Base-by-base conservation (phyloP, 192 early-diverging fungal genomes). In the Pilaira anomala region DNA sequence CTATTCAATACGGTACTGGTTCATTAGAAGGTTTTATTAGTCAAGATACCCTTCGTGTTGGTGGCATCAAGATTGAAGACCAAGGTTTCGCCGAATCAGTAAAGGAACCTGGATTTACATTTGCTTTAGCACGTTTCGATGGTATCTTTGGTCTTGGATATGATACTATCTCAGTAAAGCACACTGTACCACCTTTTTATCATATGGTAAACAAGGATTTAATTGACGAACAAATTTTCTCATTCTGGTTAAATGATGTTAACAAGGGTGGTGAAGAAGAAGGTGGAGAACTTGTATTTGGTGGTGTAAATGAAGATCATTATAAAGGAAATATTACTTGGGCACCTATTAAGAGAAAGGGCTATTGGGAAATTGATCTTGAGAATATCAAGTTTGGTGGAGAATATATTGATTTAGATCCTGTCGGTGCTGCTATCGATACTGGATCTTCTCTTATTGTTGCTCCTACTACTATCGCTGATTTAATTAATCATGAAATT, bases 291-390 rank as follows among this genome's bases (percentile, higher is more conserved):
- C 84, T 99, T 72, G 81, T 88, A 21, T 88, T 99, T 71, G 97
- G 97, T 48, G 96, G 88, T 44, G 68, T 90, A 44, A 87, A 98
- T 73, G 33, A 85, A 45, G 81, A 80, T 26, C 92, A 88, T 68
- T 96, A 85, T 73, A 76, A 58, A 9, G 88, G 88, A 41, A 76
- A 87, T 7, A 76, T 90, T 52, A 71, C 83, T 44, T 99, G 89
- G 88, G 85, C 92, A 46, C 84, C 91, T 18, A 87, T 99, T 56
- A 82, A 83, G 44, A 87, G 94, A 67, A 93, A 94, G 80, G 95
- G 85, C 1, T 99, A 99, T 82, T 99, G 97, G 97, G 97, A 99
- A 79, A 93, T 98, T 48, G 87, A 89, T 19, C 78, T 99, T 16
- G 78, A 88, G 60, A 80, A 86, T 63, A 82, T 93, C 52, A 82